Evolutionary conservation across 306 rosid genomes (phyloP), one percentile per base, ranked within the genome.

Genomic region (Glycine latifolia): DNA sequence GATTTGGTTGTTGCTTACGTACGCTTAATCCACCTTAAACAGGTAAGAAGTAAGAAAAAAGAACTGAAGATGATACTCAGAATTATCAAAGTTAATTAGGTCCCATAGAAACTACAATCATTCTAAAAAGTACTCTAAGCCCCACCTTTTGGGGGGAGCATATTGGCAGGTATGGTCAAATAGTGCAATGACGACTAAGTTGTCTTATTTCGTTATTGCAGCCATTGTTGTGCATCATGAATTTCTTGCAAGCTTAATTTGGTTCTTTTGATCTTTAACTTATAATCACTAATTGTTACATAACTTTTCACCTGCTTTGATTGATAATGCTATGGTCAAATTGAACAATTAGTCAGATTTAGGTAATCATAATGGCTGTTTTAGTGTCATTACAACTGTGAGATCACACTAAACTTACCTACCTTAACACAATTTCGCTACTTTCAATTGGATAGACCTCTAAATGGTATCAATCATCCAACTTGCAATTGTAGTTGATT

Each of bases 151-250:
- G 3, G 65, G 66, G 81, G 79, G 63, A 71, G 0, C 14, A 60
- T 61, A 83, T 54, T 63, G 79, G 20, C 41, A 65, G 87, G 87
- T 79, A 78, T 14, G 76, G 79, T 83, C 80, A 79, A 73, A 83
- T 13, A n/a, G 58, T 26, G 53, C 68, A n/a, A 67, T 13, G 61
- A 66, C 62, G 31, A 26, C 37, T 26, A 48, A 55, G 5, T 48
- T 63, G n/a, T 50, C 54, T 15, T 15, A 48, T 49, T 31, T 65
- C 33, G 44, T 75, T 16, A 55, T 46, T 78, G 65, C 58, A 8
- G 58, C 12, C 48, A 59, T n/a, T 67, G 55, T 8, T 60, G 78
- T 35, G 67, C 59, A 35, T n/a, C 59, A 35, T n/a, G 50, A 39
- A 52, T 49, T 11, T 63, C 79, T 63, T 50, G 58, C 79, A 16